These are phyloP conservation scores for Tetrahymena borealis DNA, from an alignment of 73 alveolate species.

Conservation along the genomic window DNA sequence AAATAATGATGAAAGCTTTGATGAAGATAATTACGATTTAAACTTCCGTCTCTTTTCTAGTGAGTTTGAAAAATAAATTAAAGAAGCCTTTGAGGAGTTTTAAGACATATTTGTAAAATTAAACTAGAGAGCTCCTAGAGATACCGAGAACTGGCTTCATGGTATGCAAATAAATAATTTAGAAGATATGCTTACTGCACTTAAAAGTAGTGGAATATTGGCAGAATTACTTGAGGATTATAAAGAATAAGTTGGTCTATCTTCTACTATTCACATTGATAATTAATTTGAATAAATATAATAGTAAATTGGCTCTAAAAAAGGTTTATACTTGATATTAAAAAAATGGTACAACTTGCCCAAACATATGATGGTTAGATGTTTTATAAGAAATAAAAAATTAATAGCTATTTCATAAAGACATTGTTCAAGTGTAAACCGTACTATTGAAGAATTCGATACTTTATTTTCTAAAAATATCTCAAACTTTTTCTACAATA, in stretches of 20 bases:
- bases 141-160: neutral
- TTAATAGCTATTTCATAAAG: constrained; percentile 29
- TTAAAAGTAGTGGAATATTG: neutral
- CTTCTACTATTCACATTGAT: neutral
- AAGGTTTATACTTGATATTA: constrained; percentile 4
- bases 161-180: neutral
- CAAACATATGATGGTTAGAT: constrained; percentile 31
- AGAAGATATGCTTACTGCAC: neutral
- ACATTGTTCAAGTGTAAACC: neutral
- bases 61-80: neutral
- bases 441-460: neutral
- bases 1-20: neutral
- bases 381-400: constrained; percentile 23
- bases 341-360: constrained; percentile 27
- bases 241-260: neutral
- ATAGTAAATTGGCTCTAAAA: neutral
- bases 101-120: neutral
- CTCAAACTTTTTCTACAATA: neutral
- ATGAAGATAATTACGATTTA: neutral
- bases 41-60: neutral
- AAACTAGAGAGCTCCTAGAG: neutral
- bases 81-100: neutral
- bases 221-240: neutral
- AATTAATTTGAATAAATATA: neutral
- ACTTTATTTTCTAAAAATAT: neutral